A percentile compares a stretch with the other conserved stretches of the same genome.
These are phyloP conservation scores for Kwoniella sp. DNA, from an alignment of 768 basidiomycete genomes.

Conservation along the genomic window DNA sequence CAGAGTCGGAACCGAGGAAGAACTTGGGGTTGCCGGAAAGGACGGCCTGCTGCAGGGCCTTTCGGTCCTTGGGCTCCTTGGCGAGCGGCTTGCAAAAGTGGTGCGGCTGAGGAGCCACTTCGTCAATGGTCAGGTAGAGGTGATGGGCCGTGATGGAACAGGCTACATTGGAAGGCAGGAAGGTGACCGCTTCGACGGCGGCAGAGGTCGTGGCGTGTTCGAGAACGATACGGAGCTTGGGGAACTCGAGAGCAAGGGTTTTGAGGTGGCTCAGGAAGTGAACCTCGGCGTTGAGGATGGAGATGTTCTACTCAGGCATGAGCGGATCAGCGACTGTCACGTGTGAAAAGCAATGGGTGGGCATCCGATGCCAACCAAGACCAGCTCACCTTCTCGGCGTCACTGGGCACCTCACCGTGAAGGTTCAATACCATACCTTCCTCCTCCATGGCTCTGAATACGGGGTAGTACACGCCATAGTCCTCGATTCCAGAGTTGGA, in stretches of 20 bases:
- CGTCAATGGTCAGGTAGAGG: constrained; percentile 85
- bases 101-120: constrained; percentile 92
- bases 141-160: constrained; percentile 98
- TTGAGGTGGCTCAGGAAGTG: constrained; percentile 81
- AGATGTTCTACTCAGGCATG: constrained; percentile 62
- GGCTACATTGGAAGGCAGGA: constrained; percentile 71
- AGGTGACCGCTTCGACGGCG: constrained; percentile 54
- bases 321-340: not conserved
- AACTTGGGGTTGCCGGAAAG: constrained; percentile 80
- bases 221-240: constrained; percentile 84
- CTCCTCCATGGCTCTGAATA: constrained; percentile 91
- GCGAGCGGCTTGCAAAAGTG: constrained; percentile 98
- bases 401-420: constrained; percentile 88
- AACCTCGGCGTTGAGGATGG: constrained; percentile 88
- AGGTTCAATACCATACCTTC: constrained; percentile 91
- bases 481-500: constrained; percentile 94
- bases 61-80: constrained; percentile 86
- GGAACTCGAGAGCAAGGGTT: constrained; percentile 76
- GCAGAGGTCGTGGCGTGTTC: constrained; percentile 94
- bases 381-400: constrained; percentile 59
- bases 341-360: not conserved
- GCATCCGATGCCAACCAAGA: not conserved
- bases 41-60: constrained; percentile 73
- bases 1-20: constrained; percentile 95
- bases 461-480: constrained; percentile 85